phyloP scores from a whole-genome alignment of 495 filamentous ascomycete species.

The Aspergillus nanangensis region DNA sequence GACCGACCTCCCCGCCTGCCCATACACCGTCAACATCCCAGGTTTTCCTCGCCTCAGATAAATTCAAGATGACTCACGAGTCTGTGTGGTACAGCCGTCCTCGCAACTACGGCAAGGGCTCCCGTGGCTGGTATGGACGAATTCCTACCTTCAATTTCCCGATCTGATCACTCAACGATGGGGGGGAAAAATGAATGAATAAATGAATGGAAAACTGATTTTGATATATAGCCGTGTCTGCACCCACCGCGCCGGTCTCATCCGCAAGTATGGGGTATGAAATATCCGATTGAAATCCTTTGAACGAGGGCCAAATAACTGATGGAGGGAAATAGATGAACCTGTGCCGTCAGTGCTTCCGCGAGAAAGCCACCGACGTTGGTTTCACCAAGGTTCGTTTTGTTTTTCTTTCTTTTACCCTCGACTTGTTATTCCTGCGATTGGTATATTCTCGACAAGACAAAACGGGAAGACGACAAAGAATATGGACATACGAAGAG shows the following conservation, averaged over 20 bases:
- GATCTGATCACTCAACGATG: no score
- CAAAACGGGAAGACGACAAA: slow-evolving; percentile 1
- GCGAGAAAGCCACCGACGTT: slow-evolving; percentile 93
- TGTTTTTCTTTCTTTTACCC: slow-evolving; percentile 9
- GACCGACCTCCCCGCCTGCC: slow-evolving; percentile 26
- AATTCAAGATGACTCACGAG: slow-evolving; percentile 91
- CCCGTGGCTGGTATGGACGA: slow-evolving; percentile 71
- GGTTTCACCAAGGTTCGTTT: slow-evolving; percentile 86
- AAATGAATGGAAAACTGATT: no score
- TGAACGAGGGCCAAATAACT: slow-evolving; percentile 6
- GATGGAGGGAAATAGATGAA: slow-evolving; percentile 52
- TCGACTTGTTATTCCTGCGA: neutral
- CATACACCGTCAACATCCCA: slow-evolving; percentile 35
- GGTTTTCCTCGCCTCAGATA: slow-evolving; percentile 30
- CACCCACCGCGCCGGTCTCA: slow-evolving; percentile 89
- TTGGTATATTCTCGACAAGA: neutral
- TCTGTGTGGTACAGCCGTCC: slow-evolving; percentile 99
- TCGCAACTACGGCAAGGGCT: slow-evolving; percentile 89
- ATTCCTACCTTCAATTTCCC: no score
- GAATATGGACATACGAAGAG: no score
- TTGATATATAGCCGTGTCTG: slow-evolving; percentile 81
- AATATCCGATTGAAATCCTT: slow-evolving; percentile 6
- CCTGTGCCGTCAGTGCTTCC: slow-evolving; percentile 99
- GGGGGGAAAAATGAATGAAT: slow-evolving; percentile 19
- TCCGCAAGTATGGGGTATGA: slow-evolving; percentile 98